Evolutionary conservation across 1,139 yeast species (phyloP).

Genomic region (Nakaseomyces bracarensis): DNA sequence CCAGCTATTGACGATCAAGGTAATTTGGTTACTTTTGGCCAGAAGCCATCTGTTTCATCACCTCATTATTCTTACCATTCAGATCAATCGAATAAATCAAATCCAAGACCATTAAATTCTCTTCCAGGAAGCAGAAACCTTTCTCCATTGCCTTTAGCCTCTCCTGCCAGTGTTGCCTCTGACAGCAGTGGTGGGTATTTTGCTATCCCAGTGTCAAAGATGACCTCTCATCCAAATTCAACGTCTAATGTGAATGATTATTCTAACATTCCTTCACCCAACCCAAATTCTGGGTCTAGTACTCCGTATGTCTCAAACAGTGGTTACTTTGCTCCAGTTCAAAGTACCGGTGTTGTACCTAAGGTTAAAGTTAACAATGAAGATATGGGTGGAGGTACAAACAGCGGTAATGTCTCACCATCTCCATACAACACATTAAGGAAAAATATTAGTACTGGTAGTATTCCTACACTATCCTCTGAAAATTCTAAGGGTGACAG

Average conservation of each 20-base stretch:
- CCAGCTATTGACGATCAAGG: constrained; percentile 35
- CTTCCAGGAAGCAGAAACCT: constrained; percentile 2
- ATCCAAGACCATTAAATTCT: neutral
- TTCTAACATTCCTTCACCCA: neutral
- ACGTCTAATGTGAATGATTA: constrained; percentile 3
- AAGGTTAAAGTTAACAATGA: constrained; percentile 23
- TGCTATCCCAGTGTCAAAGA: constrained; percentile 23
- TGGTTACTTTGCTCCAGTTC: constrained; percentile 4
- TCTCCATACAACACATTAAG: constrained; percentile 12
- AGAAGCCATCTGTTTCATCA: constrained; percentile 8
- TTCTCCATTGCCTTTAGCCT: constrained; percentile 14
- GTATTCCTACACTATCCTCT: constrained; percentile 14
- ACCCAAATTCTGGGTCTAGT: constrained; percentile 1
- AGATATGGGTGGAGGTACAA: constrained; percentile 14
- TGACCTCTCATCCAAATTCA: constrained; percentile 6
- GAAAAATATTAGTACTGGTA: constrained; percentile 18
- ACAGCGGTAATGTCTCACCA: constrained; percentile 6
- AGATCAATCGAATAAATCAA: constrained; percentile 5
- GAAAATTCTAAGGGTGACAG: constrained; percentile 10
- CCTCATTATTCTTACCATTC: constrained; percentile 9
- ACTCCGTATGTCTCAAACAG: constrained; percentile 4
- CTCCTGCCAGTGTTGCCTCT: constrained; percentile 26
- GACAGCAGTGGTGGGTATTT: constrained; percentile 30
- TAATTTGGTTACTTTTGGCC: constrained; percentile 22
- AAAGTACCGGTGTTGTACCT: constrained; percentile 16